These are phyloP conservation scores for Alternaria brassicicola DNA, from an alignment of 2,329 filamentous ascomycete genomes.

Conservation along the genomic window DNA sequence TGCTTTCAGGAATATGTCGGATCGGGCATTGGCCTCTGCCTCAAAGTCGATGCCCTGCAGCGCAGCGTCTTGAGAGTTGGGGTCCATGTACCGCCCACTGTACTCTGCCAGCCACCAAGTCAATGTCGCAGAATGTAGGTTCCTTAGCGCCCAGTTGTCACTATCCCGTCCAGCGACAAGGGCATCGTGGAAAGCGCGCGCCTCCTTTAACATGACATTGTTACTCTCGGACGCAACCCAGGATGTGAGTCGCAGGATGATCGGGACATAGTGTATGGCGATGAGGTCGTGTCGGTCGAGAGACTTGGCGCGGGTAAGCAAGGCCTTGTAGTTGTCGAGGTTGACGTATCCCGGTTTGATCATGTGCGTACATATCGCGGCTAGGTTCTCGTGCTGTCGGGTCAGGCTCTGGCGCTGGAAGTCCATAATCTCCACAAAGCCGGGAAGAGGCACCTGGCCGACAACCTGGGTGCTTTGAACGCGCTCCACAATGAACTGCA, in stretches of 20 bases:
- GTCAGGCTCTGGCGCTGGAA: conserved; percentile 80
- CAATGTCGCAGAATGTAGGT: conserved; percentile 77
- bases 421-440: conserved; percentile 77
- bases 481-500: conserved; percentile 77
- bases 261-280: conserved; percentile 80
- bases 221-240: conserved; percentile 77
- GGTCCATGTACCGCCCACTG: conserved; percentile 84
- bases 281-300: conserved; percentile 78
- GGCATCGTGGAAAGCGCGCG: conserved; percentile 70
- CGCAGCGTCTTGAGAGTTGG: conserved; percentile 61
- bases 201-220: conserved; percentile 68
- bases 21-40: conserved; percentile 71
- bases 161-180: conserved; percentile 71
- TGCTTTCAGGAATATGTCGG: conserved; percentile 74
- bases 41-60: conserved; percentile 64
- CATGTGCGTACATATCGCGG: conserved; percentile 78
- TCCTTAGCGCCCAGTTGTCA: conserved; percentile 72
- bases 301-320: conserved; percentile 71
- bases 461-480: conserved; percentile 76
- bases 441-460: conserved; percentile 66
- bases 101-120: conserved; percentile 94
- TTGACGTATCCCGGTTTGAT: conserved; percentile 76
- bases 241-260: conserved; percentile 76
- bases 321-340: conserved; percentile 72
- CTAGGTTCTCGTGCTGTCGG: conserved; percentile 87